Base-by-base conservation (phyloP, 2,329 filamentous ascomycete genomes). In the Coniochaeta prunicola region DNA sequence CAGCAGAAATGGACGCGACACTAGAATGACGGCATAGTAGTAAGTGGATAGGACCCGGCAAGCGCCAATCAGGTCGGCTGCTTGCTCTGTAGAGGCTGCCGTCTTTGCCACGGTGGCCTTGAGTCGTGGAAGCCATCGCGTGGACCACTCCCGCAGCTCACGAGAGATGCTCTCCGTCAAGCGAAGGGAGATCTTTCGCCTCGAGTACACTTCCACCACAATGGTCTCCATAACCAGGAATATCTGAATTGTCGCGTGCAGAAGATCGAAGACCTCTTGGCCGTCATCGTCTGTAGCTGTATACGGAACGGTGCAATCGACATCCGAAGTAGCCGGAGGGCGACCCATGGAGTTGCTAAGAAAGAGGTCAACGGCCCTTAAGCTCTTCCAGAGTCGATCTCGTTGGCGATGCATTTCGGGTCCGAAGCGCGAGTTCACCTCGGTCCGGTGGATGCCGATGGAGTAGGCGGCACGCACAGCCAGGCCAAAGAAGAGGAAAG, bases 1-100 rank as follows among this genome's bases (percentile, higher is more conserved):
- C 79, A 83, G 82, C 7, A 83, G 71, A 56, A 83, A 83, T 0
- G 80, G 80, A 1, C 80, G 71, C 0, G 80, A 80, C 0, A 83
- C 79, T 3, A 83, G 72, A 71, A 83, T 83, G n/a, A 83, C 80
- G 0, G 79, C 77, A 59, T 83, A 83, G 65, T 82, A 82, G 58
- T 83, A 83, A 1, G 79, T 78, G 0, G 77, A 73, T 8, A 83
- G 65, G 0, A 81, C 75, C 65, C 81, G 79, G 30, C 78, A 81
- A 0, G 80, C 79, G 0, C 80, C 80, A 8, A 74, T 73, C 0
- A 73, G 67, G 57, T 73, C 70, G 0, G 63, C 64, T 15, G 68
- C 67, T 13, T 71, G 61, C 3, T 65, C 63, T 1, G 63, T 58
- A 4, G 66, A 59, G 4, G 66, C 54, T 19, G n/a, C n/a, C n/a